These are phyloP conservation scores for Colletotrichum brevisporum DNA, from an alignment of 2,329 filamentous ascomycete genomes.

Conservation along the genomic window DNA sequence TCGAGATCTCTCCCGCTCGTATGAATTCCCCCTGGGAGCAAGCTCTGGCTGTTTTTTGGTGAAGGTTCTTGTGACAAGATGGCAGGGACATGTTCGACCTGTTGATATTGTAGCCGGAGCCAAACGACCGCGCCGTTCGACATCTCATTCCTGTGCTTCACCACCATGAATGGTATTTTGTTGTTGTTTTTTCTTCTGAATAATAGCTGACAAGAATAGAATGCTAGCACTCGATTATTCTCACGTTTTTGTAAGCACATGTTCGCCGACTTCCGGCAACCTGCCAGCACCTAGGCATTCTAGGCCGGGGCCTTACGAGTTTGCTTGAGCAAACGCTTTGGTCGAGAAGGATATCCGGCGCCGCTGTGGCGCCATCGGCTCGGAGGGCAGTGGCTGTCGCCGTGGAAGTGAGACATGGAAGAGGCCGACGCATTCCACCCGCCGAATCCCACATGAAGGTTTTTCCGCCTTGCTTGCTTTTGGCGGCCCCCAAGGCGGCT, in stretches of 20 bases:
- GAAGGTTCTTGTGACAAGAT: neutral
- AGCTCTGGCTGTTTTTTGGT: neutral
- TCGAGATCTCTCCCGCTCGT: conserved; percentile 22
- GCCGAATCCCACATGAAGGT: conserved; percentile 31
- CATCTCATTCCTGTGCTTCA: neutral
- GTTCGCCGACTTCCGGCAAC: neutral
- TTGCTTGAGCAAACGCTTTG: neutral
- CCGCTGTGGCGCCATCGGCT: conserved; percentile 24
- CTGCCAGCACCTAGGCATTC: neutral
- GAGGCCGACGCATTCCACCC: conserved; percentile 33
- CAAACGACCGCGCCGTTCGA: neutral
- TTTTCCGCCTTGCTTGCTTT: conserved; percentile 26
- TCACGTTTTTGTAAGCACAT: conserved; percentile 8
- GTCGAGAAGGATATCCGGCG: conserved; percentile 20
- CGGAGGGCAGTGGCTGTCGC: conserved; percentile 25
- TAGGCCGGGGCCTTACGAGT: conserved; percentile 15
- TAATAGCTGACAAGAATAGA: neutral
- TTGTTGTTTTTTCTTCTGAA: neutral
- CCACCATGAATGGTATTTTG: too few relatives aligned
- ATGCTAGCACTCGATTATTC: neutral
- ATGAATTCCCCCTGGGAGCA: neutral
- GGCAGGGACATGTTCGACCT: neutral
- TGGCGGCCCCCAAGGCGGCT: conserved; percentile 12
- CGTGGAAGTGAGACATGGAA: conserved; percentile 37
- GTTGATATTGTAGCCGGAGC: neutral